phyloP scores from a whole-genome alignment of 768 basidiomycete genomes.

The Suillus brevipes region DNA sequence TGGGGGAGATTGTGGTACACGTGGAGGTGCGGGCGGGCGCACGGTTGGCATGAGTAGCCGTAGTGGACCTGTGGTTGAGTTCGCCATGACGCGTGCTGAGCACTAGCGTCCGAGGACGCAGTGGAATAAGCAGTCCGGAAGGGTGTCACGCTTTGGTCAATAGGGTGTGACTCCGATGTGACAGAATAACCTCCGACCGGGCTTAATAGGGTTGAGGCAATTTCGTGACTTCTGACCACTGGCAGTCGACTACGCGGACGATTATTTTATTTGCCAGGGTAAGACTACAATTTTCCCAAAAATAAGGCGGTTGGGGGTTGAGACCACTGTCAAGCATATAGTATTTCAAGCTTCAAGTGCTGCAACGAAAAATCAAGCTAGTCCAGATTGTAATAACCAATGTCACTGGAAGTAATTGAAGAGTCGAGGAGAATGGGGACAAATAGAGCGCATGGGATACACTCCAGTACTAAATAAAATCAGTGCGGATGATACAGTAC shows the following conservation, averaged over 20 bases:
- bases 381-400: not conserved
- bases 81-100: constrained; percentile 5
- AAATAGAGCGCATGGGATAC: not conserved
- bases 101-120: not conserved
- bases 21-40: constrained; percentile 20
- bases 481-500: not conserved
- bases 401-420: not conserved
- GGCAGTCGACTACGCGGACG: no score
- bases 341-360: not conserved
- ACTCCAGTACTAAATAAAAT: constrained; percentile 1
- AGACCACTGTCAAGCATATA: not conserved
- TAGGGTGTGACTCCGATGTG: constrained; percentile 2
- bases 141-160: not conserved
- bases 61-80: constrained; percentile 8
- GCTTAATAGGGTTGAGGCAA: not conserved
- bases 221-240: no score
- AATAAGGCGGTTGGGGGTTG: not conserved
- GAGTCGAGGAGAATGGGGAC: not conserved
- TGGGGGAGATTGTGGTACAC: constrained; percentile 13
- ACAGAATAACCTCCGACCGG: not conserved
- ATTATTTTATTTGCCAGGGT: not conserved
- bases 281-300: not conserved
- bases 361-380: not conserved
- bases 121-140: not conserved
- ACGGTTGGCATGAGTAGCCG: constrained; percentile 36